These are phyloP conservation scores for Colletotrichum paranaense DNA, from an alignment of 2,329 filamentous ascomycete species.

Conservation along the genomic window DNA sequence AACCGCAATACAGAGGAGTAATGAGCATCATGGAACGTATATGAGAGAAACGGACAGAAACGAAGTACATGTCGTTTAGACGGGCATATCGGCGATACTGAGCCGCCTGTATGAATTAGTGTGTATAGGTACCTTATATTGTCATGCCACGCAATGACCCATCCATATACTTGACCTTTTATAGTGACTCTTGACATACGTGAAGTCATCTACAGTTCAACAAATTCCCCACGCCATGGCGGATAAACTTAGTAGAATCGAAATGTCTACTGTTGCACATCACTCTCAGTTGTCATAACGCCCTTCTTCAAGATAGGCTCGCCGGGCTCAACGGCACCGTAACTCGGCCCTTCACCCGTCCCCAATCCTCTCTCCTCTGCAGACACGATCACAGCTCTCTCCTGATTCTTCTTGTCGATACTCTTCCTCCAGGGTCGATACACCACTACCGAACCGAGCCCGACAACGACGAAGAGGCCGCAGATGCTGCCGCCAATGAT, in stretches of 20 bases:
- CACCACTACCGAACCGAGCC: constrained; percentile 75
- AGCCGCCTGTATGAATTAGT: neutral
- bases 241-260: neutral
- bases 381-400: neutral
- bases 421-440: constrained; percentile 82
- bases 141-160: neutral
- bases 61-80: neutral
- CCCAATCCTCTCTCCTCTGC: constrained; percentile 26
- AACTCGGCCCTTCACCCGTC: constrained; percentile 55
- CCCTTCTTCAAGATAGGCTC: neutral
- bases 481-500: constrained; percentile 89
- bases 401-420: constrained; percentile 47
- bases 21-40: too few relatives aligned
- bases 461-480: constrained; percentile 83
- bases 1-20: too few relatives aligned
- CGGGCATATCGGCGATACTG: neutral
- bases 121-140: neutral
- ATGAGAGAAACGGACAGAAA: neutral
- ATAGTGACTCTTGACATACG: neutral
- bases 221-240: too few relatives aligned
- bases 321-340: constrained; percentile 59
- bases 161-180: neutral
- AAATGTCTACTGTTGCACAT: neutral
- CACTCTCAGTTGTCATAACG: neutral
- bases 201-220: neutral